Evolutionary conservation across 2,329 filamentous ascomycete species (phyloP).

Genomic region (Colletotrichum eleusines): DNA sequence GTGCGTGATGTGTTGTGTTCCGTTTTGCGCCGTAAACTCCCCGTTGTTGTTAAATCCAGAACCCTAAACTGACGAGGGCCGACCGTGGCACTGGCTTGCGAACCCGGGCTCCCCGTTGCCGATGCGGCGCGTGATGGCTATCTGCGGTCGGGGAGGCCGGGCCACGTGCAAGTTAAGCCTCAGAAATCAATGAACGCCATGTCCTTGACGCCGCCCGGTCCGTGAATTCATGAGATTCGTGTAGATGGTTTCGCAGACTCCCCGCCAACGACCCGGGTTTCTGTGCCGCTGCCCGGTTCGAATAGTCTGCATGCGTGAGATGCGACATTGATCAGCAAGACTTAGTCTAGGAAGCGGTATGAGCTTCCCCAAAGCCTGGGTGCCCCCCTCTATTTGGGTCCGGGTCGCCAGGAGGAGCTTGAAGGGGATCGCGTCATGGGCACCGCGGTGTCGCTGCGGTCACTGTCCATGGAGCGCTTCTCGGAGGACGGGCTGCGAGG

Average conservation of each 20-base stretch:
- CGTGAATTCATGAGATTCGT: conserved; percentile 12
- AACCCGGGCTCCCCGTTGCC: not conserved
- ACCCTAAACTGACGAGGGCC: not conserved
- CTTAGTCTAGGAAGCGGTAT: not conserved
- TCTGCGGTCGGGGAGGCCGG: not conserved
- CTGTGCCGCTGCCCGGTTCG: not conserved
- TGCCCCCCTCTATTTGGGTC: conserved; percentile 28
- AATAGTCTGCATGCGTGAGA: not conserved
- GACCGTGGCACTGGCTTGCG: not conserved
- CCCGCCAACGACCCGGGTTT: not conserved
- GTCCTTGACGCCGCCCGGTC: conserved; percentile 6
- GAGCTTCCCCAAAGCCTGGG: not conserved
- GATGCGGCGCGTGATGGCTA: not conserved
- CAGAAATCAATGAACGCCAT: not conserved
- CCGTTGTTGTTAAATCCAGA: not conserved
- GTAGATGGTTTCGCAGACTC: not conserved
- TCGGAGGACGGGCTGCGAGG: conserved; percentile 45
- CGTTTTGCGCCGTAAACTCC: conserved; percentile 19
- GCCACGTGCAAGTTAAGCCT: conserved; percentile 6
- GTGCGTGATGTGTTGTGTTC: not conserved
- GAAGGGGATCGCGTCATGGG: conserved; percentile 50
- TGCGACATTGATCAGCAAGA: not conserved
- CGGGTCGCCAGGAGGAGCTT: conserved; percentile 41
- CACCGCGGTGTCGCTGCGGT: conserved; percentile 52
- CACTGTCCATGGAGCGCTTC: conserved; percentile 63